Conservation (phyloP, 768 basidiomycete species). For the Leccinum uliginosum region DNA sequence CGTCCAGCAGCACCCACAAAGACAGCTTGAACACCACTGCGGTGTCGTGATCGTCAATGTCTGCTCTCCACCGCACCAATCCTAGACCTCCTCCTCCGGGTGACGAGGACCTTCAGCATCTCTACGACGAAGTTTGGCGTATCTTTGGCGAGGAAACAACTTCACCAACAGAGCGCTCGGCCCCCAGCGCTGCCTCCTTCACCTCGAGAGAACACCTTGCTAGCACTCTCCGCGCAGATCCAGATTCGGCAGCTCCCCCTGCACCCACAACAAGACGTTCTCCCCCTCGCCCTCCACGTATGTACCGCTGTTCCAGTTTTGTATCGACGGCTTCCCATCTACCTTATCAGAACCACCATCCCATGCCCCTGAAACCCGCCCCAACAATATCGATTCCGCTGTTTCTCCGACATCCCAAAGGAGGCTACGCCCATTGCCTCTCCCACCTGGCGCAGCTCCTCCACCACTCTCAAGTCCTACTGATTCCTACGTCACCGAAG, state of each 20-base stretch:
- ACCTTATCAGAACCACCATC: conserved; percentile 11
- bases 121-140: conserved; percentile 74
- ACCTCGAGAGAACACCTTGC: conserved; percentile 17
- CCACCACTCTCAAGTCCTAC: conserved; percentile 11
- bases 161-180: conserved; percentile 30
- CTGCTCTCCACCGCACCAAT: conserved; percentile 30
- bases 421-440: conserved; percentile 26
- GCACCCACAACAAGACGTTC: conserved; percentile 13
- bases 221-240: conserved; percentile 21
- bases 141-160: conserved; percentile 51
- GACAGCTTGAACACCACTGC: neutral
- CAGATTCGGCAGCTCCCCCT: conserved; percentile 10
- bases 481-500: conserved; percentile 17
- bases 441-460: conserved; percentile 20
- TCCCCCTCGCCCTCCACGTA: conserved; percentile 22
- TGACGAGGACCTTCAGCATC: conserved; percentile 67
- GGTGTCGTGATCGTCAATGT: conserved; percentile 29
- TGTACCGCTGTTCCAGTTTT: conserved; percentile 2
- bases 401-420: conserved; percentile 29
- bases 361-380: conserved; percentile 16
- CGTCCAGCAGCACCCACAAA: neutral
- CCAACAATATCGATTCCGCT: conserved; percentile 20
- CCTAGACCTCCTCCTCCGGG: conserved; percentile 41
- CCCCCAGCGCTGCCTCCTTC: conserved; percentile 13
- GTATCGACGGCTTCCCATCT: neutral